Percentiles rank a stretch among this genome's conserved stretches.
phyloP scores from a whole-genome alignment of 495 filamentous ascomycete genomes.

The Lasiosphaeria hispida region DNA sequence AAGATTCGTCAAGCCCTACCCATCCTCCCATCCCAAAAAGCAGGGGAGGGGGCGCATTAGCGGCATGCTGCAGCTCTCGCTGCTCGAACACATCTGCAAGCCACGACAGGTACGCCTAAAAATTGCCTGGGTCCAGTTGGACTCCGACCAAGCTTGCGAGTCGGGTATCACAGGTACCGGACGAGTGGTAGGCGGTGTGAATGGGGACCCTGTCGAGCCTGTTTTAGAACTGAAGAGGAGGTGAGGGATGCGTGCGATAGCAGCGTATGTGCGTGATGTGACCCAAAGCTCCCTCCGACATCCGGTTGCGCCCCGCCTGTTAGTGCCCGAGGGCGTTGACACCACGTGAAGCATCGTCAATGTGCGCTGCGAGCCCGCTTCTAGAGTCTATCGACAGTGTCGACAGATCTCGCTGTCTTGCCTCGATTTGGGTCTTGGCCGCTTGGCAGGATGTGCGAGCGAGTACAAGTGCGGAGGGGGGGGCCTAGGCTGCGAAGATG shows the following conservation, averaged over 20 bases:
- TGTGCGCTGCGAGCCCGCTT: conserved; percentile 14
- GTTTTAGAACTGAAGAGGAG: neutral
- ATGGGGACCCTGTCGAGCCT: neutral
- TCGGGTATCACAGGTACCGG: conserved; percentile 22
- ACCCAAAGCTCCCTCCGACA: neutral
- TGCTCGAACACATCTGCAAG: conserved; percentile 25
- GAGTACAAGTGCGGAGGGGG: neutral
- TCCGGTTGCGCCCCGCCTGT: conserved; percentile 5
- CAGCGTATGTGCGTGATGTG: conserved; percentile 4
- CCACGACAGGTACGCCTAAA: conserved; percentile 28
- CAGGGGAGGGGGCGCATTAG: conserved; percentile 29
- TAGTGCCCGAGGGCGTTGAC: conserved; percentile 16
- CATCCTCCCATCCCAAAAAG: conserved; percentile 18
- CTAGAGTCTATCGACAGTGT: neutral
- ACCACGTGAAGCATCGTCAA: conserved; percentile 28
- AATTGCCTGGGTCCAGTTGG: conserved; percentile 19
- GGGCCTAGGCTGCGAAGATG: conserved; percentile 5
- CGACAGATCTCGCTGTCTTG: neutral
- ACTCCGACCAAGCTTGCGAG: conserved; percentile 8
- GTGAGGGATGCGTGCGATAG: conserved; percentile 2
- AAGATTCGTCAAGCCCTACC: conserved; percentile 12
- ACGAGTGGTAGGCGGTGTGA: conserved; percentile 32
- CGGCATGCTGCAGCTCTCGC: conserved; percentile 25
- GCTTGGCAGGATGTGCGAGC: conserved; percentile 1
- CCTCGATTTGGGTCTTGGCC: neutral